These are phyloP conservation scores for Xylaria intraflava DNA, from an alignment of 495 filamentous ascomycete genomes.

Conservation along the genomic window DNA sequence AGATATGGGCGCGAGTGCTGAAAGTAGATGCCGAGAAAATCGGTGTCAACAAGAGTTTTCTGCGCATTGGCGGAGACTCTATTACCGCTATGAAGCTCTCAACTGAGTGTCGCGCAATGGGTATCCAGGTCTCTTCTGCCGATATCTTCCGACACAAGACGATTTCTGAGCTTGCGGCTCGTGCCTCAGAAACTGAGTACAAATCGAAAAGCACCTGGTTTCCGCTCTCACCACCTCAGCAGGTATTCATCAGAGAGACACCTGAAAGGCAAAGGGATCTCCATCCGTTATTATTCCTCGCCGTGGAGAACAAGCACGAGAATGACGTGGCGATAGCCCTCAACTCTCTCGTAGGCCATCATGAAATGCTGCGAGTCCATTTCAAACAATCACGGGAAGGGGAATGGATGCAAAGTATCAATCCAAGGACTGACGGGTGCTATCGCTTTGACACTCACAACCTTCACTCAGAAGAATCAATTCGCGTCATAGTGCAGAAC, in stretches of 20 bases:
- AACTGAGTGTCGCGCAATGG: conserved; percentile 14
- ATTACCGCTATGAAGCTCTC: conserved; percentile 50
- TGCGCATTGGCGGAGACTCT: conserved; percentile 56
- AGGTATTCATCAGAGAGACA: too few species aligned
- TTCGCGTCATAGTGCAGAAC: conserved; percentile 13
- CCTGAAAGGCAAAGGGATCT: too few species aligned
- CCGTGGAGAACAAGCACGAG: too few species aligned
- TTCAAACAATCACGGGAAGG: conserved; percentile 28
- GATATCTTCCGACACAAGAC: conserved; percentile 26
- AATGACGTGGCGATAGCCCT: too few species aligned
- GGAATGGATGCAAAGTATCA: conserved; percentile 21
- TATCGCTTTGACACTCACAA: conserved; percentile 18
- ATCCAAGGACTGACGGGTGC: conserved; percentile 3
- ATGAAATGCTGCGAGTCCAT: conserved; percentile 56
- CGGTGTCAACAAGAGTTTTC: conserved; percentile 43
- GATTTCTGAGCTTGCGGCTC: conserved; percentile 14
- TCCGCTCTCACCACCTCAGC: too few species aligned
- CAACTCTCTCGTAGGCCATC: conserved; percentile 43
- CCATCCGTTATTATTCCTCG: too few species aligned
- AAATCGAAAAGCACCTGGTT: too few species aligned
- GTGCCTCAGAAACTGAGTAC: too few species aligned
- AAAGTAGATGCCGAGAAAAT: conserved; percentile 24
- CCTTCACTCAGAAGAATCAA: conserved; percentile 5
- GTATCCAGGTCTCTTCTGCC: conserved; percentile 15
- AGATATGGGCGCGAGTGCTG: conserved; percentile 6